phyloP scores from a whole-genome alignment of 495 filamentous ascomycete species.

The Glarea lozoyensis region DNA sequence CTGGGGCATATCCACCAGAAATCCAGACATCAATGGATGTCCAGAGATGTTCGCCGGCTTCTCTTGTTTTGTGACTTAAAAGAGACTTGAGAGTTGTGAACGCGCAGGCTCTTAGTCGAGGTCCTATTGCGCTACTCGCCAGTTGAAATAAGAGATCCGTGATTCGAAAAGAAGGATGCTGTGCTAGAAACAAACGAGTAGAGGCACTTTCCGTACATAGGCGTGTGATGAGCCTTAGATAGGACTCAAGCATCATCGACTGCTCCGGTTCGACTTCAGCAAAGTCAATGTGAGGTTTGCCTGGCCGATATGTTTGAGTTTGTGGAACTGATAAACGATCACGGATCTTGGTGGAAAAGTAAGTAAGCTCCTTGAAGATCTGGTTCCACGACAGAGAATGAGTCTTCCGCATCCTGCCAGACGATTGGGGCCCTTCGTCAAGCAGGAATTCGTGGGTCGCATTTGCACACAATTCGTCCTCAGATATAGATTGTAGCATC shows the following conservation, averaged over 20 bases:
- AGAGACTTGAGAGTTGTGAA: conserved; percentile 62
- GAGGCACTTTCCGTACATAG: conserved; percentile 56
- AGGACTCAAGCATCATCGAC: conserved; percentile 85
- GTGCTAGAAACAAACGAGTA: conserved; percentile 61
- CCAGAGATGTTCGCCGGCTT: conserved; percentile 60
- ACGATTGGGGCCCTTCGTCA: conserved; percentile 68
- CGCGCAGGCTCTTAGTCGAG: conserved; percentile 65
- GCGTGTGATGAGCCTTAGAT: conserved; percentile 77
- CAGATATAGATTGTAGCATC: conserved; percentile 78
- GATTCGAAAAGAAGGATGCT: conserved; percentile 52
- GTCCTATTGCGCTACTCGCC: conserved; percentile 57
- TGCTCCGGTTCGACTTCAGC: conserved; percentile 76
- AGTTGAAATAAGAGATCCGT: conserved; percentile 59
- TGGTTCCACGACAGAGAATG: conserved; percentile 82
- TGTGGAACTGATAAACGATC: conserved; percentile 52
- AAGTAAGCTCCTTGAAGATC: conserved; percentile 81
- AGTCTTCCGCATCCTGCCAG: conserved; percentile 67
- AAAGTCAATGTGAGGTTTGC: conserved; percentile 43
- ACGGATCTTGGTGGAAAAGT: conserved; percentile 59
- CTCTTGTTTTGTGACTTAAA: conserved; percentile 52
- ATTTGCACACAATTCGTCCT: conserved; percentile 67
- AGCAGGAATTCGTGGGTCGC: conserved; percentile 80
- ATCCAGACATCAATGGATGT: conserved; percentile 62
- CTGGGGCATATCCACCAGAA: conserved; percentile 38
- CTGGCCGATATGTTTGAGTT: conserved; percentile 42